phyloP scores from a whole-genome alignment of 495 filamentous ascomycete species.

The Xylaria castorea region DNA sequence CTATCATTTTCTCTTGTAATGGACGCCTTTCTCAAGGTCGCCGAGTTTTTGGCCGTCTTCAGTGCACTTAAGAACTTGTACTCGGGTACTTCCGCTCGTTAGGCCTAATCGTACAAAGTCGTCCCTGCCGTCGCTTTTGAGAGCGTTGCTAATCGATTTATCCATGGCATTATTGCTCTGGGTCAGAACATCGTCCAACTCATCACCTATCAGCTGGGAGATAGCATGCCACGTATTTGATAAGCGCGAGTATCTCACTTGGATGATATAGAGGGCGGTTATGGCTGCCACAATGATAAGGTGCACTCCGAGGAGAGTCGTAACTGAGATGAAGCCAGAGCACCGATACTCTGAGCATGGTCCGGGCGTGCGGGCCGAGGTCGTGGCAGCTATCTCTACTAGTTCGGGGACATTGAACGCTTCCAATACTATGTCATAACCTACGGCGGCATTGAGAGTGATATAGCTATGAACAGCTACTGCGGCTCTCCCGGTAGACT shows the following conservation, averaged over 20 bases:
- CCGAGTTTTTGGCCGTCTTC: background rate
- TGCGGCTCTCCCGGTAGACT: conserved; percentile 17
- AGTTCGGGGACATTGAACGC: background rate
- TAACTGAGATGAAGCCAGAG: conserved; percentile 6
- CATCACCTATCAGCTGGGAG: conserved; percentile 14
- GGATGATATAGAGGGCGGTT: background rate
- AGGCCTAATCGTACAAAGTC: conserved; percentile 10
- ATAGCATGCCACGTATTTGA: conserved; percentile 19
- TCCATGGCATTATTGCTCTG: conserved; percentile 15
- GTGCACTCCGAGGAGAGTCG: background rate
- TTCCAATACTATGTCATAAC: background rate
- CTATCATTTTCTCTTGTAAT: too few relatives aligned
- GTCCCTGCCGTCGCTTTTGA: background rate
- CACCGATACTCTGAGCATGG: conserved; percentile 3
- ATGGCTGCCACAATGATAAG: background rate
- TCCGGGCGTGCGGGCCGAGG: conserved; percentile 5
- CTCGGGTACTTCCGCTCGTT: background rate
- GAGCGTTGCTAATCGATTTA: background rate
- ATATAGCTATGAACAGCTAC: background rate
- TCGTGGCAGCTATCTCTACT: background rate
- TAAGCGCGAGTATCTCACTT: conserved; percentile 16
- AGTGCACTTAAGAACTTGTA: background rate
- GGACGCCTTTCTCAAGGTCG: too few relatives aligned
- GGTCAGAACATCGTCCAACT: background rate
- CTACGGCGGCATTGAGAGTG: background rate